Base-by-base conservation (phyloP, 495 filamentous ascomycete species). In the Penicillium atrosanguineum region DNA sequence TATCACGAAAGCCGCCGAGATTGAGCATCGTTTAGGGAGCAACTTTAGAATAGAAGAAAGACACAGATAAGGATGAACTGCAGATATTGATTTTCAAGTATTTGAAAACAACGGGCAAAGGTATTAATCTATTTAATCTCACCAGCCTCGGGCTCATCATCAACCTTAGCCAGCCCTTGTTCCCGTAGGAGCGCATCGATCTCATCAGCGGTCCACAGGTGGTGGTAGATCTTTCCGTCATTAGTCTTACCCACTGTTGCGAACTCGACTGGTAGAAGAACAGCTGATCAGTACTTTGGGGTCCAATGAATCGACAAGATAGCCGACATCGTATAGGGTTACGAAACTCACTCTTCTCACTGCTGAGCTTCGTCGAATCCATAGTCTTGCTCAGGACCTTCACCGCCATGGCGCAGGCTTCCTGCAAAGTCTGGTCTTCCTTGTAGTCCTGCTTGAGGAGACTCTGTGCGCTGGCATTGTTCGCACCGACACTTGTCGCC, bases 301-400 rank as follows among this genome's bases (percentile, higher is more conserved):
- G 16, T 42, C 26, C 26, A 29, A 23, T 11, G 6, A 31, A 29
- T 43, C 6, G 19, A 34, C 37, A 1, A 43, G 25, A 20, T 6
- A 18, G 11, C 2, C 11, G 14, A 29, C 4, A 42, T 26, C 8
- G 9, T 15, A 25, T 16, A 12, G 39, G 11, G 16, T 9, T 7
- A 0, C 4, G 7, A 25, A 15, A 78, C 84, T 72, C 76, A 96
- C 92, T 96, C 82, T 99, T 99, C 79, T 97, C 92, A 65, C 91
- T 96, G 80, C 90, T 95, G 64, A 99, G 73, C 80, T 96, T 97
- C 6, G 94, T 97, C 39, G 90, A 93, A 72, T 99, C 94, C 95
- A 99, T 99, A 4, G 94, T 99, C 85, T 99, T 99, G 82, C 93
- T 97, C 57, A 99, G 75, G 49, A 97, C 94, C 83, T 99, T 99